A percentile compares a stretch with the other conserved stretches of the same genome.
Evolutionary conservation across 2,329 filamentous ascomycete species (phyloP).

Genomic region (Sclerotinia subarctica): DNA sequence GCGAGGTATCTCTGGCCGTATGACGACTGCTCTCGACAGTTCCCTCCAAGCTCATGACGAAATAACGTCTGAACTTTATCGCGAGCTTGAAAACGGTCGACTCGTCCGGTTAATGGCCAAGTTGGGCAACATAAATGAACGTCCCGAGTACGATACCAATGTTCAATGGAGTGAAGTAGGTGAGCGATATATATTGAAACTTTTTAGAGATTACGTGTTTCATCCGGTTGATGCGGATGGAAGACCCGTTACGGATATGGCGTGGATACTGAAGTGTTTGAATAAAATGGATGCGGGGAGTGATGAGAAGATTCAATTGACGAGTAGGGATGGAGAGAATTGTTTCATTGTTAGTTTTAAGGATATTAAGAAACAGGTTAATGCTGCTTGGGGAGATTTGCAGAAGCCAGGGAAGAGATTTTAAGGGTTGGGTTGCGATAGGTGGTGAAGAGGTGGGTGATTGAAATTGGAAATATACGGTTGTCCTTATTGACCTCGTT

Average conservation of each 20-base stretch:
- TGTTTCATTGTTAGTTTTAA: constrained; percentile 86
- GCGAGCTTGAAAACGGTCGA: constrained; percentile 87
- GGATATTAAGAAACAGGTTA: constrained; percentile 70
- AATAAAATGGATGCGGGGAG: constrained; percentile 91
- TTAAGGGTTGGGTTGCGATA: background rate
- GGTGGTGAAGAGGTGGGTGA: background rate
- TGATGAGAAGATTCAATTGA: constrained; percentile 80
- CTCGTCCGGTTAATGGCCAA: constrained; percentile 78
- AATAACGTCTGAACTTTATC: constrained; percentile 65
- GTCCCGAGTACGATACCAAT: constrained; percentile 78
- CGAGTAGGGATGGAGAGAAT: constrained; percentile 87
- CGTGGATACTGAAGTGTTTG: constrained; percentile 79
- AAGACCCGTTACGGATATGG: constrained; percentile 79
- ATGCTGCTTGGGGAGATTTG: constrained; percentile 56
- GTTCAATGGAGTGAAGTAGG: constrained; percentile 86
- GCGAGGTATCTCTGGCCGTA: constrained; percentile 71
- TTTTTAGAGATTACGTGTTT: constrained; percentile 96
- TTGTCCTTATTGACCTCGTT: background rate
- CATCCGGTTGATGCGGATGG: constrained; percentile 88
- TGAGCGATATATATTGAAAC: constrained; percentile 85
- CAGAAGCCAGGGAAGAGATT: constrained; percentile 27
- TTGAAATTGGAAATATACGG: background rate
- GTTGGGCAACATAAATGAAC: constrained; percentile 82
- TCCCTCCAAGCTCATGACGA: constrained; percentile 77
- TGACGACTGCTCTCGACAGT: constrained; percentile 72